Evolutionary conservation across 257 asterid genomes (phyloP).

Genomic region (Nicotiana tomentosiformis): DNA sequence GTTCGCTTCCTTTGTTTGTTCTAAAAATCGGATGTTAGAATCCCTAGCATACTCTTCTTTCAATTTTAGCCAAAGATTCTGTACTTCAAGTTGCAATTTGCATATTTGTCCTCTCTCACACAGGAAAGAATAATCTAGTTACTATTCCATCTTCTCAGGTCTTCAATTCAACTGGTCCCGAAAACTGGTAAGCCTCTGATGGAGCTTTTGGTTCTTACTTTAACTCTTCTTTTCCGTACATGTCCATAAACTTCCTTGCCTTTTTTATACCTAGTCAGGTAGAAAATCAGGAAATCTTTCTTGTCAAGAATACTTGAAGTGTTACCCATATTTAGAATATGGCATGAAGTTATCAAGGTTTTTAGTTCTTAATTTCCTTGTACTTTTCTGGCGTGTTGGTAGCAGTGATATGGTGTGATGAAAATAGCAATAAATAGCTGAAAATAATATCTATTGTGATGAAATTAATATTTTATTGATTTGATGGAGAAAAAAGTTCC

Average conservation of each 20-base stretch:
- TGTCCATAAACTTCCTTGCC: background rate
- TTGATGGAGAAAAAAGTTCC: background rate
- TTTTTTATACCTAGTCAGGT: background rate
- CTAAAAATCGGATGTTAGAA: background rate
- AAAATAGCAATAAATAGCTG: background rate
- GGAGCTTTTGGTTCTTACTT: background rate
- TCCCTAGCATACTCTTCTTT: background rate
- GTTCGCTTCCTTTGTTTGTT: slow-evolving; percentile 3
- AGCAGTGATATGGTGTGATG: background rate
- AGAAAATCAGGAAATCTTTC: background rate
- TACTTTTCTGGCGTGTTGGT: background rate
- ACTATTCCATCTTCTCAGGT: background rate
- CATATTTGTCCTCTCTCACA: background rate
- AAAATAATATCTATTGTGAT: background rate
- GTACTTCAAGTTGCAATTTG: background rate
- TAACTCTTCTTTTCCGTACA: background rate
- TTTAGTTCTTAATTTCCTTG: background rate
- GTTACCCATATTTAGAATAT: background rate
- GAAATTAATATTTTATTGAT: background rate
- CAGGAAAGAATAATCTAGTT: background rate
- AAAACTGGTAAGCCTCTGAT: slow-evolving; percentile 2
- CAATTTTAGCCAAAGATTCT: background rate
- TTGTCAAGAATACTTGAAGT: background rate
- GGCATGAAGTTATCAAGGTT: background rate
- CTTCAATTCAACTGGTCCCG: background rate